These are phyloP conservation scores for Boletus edulis DNA, from an alignment of 768 basidiomycete genomes.

Conservation along the genomic window DNA sequence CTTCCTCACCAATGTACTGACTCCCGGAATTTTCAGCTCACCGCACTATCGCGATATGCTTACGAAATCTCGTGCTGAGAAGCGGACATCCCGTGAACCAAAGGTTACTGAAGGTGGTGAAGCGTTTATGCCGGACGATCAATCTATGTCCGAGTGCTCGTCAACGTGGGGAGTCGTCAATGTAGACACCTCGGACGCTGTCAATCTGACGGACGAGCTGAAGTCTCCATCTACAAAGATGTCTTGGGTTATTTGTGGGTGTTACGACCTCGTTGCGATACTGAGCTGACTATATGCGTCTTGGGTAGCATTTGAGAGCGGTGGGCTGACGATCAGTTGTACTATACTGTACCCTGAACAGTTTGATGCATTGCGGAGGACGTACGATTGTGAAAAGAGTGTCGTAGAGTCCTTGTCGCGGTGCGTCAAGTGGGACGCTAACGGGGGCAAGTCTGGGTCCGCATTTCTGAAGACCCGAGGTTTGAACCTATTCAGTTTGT, in stretches of 20 bases:
- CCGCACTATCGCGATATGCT: slow-evolving; percentile 82
- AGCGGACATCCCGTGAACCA: slow-evolving; percentile 58
- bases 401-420: slow-evolving; percentile 92
- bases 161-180: slow-evolving; percentile 95
- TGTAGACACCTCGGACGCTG: slow-evolving; percentile 62
- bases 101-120: slow-evolving; percentile 67
- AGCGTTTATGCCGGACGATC: slow-evolving; percentile 91
- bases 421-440: slow-evolving; percentile 95
- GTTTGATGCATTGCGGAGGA: slow-evolving; percentile 89
- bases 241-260: slow-evolving; percentile 80
- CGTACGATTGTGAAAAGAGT: slow-evolving; percentile 91
- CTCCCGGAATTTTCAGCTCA: slow-evolving; percentile 45
- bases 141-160: slow-evolving; percentile 74
- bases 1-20: slow-evolving; percentile 5
- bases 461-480: slow-evolving; percentile 96
- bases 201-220: slow-evolving; percentile 75
- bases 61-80: slow-evolving; percentile 72
- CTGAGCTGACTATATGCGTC: slow-evolving; percentile 5
- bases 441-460: slow-evolving; percentile 95
- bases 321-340: slow-evolving; percentile 87
- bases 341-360: slow-evolving; percentile 95
- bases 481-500: slow-evolving; percentile 29
- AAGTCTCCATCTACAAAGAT: slow-evolving; percentile 73
- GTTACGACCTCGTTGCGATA: neutral
- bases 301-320: slow-evolving; percentile 79